Evolutionary conservation across 805 yeast genomes (phyloP), one percentile per base, ranked within the genome.

Genomic region (Candida hispaniensis): DNA sequence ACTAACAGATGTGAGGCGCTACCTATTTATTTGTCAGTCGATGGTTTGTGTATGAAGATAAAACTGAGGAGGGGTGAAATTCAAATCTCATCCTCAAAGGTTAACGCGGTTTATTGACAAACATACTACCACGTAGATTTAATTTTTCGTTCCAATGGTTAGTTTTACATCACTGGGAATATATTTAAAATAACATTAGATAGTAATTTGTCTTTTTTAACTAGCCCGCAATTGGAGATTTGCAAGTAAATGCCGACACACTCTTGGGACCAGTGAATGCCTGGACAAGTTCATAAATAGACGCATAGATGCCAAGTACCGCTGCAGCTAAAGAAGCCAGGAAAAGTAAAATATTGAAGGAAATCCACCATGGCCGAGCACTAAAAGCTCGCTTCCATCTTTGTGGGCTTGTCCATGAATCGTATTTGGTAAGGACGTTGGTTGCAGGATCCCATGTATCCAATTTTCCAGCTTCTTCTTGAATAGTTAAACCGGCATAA

Each of bases 341-440:
- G 44, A 52, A 47, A 26, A 56, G 38, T 16, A 50, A 9, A 14
- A 54, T 44, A 29, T 47, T 33, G 30, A 39, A 29, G 34, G 38
- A 32, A 26, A 30, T 20, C 39, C 48, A 48, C 28, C 21, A 17
- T 12, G 36, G 36, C 14, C 54, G 50, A 13, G 41, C 39, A 19
- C 25, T 25, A 23, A 47, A 22, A 5, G 51, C 61, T 30, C 62
- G 55, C 39, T 38, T 44, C 61, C 61, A 57, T 26, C 64, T 56
- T 12, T 62, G 51, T 40, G 38, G 39, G 38, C 39, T 41, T 42
- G 27, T 49, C 61, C 52, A 62, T 38, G 41, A 43, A 51, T 47
- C 61, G 18, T 41, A 13, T 32, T 49, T 41, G 22, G 41, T 41
- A 23, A 41, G 32, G 7, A 22, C 29, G 36, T 43, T 44, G 27